Evolutionary conservation across 495 filamentous ascomycete species (phyloP).

Genomic region (Tuber borchii): DNA sequence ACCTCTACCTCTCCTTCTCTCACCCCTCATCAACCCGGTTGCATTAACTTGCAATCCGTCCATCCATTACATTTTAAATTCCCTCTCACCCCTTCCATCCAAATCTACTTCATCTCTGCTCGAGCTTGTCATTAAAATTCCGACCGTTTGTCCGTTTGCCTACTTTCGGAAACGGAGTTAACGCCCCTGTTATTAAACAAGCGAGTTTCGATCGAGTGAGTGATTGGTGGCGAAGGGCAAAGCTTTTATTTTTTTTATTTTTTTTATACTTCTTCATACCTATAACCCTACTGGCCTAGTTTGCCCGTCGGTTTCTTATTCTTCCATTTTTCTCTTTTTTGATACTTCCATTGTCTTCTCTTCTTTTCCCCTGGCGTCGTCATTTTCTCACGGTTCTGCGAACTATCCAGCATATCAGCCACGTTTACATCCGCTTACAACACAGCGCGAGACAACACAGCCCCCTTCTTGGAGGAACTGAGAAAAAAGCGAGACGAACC

Average conservation of each 20-base stretch:
- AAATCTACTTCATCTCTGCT: slow-evolving; percentile 5
- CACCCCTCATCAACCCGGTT: slow-evolving; percentile 22
- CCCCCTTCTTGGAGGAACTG: not conserved
- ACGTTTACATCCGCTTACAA: not conserved
- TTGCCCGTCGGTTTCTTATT: slow-evolving; percentile 5
- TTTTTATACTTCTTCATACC: not conserved
- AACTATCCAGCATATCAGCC: slow-evolving; percentile 16
- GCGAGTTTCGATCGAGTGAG: slow-evolving; percentile 31
- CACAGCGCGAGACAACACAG: slow-evolving; percentile 1
- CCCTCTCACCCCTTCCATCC: slow-evolving; percentile 11
- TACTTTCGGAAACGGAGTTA: slow-evolving; percentile 28
- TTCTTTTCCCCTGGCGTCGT: slow-evolving; percentile 27
- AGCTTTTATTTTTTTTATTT: not conserved
- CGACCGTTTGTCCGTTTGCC: slow-evolving; percentile 5
- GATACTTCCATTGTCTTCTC: not conserved
- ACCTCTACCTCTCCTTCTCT: slow-evolving; percentile 11
- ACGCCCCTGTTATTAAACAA: slow-evolving; percentile 28
- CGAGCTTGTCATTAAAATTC: not conserved
- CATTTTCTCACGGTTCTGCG: slow-evolving; percentile 36
- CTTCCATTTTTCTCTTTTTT: slow-evolving; percentile 25
- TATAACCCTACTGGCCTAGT: not conserved
- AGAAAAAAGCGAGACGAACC: not conserved
- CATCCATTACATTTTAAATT: slow-evolving; percentile 11
- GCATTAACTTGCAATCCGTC: slow-evolving; percentile 40
- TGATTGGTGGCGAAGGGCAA: slow-evolving; percentile 16